These are phyloP conservation scores for Protomyces pachydermus DNA, from an alignment of 1,139 yeast species.

Conservation along the genomic window DNA sequence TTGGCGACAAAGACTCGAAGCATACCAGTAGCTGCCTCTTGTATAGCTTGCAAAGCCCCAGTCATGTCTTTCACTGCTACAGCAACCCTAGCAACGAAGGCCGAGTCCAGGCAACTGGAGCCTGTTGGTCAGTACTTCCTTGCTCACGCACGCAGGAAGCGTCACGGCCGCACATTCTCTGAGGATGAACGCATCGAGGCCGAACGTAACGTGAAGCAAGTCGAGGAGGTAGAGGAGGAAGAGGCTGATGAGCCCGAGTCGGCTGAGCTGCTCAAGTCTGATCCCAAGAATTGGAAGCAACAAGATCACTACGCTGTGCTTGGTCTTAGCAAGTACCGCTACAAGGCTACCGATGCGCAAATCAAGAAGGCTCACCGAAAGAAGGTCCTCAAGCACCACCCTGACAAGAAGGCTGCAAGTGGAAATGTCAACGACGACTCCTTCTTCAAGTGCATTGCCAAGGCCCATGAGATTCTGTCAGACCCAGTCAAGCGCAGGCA, in stretches of 20 bases:
- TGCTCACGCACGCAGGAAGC: slow-evolving; percentile 93
- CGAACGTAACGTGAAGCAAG: slow-evolving; percentile 71
- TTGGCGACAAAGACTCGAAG: neutral
- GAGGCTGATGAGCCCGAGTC: slow-evolving; percentile 73
- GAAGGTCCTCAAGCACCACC: slow-evolving; percentile 95
- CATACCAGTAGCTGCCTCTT: neutral
- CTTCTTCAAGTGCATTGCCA: slow-evolving; percentile 96
- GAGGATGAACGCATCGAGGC: slow-evolving; percentile 94
- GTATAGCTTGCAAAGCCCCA: neutral
- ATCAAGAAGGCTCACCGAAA: slow-evolving; percentile 90
- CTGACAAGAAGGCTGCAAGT: slow-evolving; percentile 90
- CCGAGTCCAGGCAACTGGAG: slow-evolving; percentile 49
- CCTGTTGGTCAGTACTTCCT: slow-evolving; percentile 95
- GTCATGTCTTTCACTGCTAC: slow-evolving; percentile 7
- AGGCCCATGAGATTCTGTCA: slow-evolving; percentile 85
- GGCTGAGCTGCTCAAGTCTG: slow-evolving; percentile 68
- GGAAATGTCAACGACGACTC: slow-evolving; percentile 91
- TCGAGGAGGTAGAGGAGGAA: slow-evolving; percentile 71
- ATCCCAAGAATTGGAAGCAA: slow-evolving; percentile 92
- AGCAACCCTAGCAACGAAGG: slow-evolving; percentile 12
- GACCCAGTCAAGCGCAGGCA: slow-evolving; percentile 85
- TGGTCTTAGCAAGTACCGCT: slow-evolving; percentile 87
- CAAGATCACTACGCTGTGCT: slow-evolving; percentile 95
- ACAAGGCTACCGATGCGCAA: slow-evolving; percentile 86
- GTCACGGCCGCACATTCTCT: slow-evolving; percentile 98